Evolutionary conservation across 129 eudicot genomes (phyloP).

Genomic region (Cynara cardunculus): DNA sequence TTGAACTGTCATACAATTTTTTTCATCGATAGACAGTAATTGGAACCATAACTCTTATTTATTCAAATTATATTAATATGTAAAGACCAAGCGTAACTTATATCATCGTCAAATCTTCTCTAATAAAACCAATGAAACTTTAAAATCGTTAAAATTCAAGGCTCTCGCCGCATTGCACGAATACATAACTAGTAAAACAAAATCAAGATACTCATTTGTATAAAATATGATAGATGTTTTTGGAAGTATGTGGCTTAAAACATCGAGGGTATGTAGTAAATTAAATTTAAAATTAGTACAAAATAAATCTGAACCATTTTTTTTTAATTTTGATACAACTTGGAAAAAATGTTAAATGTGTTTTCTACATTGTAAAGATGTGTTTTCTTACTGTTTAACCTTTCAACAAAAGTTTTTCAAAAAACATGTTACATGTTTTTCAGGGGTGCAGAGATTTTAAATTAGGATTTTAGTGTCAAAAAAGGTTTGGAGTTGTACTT

Average conservation of each 20-base stretch:
- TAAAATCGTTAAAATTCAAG: too few species aligned
- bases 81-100: too few species aligned
- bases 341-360: neutral
- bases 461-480: neutral
- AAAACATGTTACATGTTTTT: neutral
- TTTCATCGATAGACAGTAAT: too few species aligned
- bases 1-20: too few species aligned
- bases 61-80: too few species aligned
- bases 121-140: too few species aligned
- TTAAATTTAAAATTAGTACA: neutral
- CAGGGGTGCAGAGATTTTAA: neutral
- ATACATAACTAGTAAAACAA: too few species aligned
- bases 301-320: neutral
- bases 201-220: neutral
- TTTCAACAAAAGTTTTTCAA: neutral
- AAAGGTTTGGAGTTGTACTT: neutral
- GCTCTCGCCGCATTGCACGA: too few species aligned
- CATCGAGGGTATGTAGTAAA: neutral
- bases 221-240: neutral
- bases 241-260: neutral
- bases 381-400: neutral
- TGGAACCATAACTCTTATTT: too few species aligned
- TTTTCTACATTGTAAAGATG: neutral
- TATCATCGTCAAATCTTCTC: too few species aligned
- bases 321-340: neutral